Evolutionary conservation across 345 rosid genomes (phyloP).

Genomic region (Aquilaria malaccensis): DNA sequence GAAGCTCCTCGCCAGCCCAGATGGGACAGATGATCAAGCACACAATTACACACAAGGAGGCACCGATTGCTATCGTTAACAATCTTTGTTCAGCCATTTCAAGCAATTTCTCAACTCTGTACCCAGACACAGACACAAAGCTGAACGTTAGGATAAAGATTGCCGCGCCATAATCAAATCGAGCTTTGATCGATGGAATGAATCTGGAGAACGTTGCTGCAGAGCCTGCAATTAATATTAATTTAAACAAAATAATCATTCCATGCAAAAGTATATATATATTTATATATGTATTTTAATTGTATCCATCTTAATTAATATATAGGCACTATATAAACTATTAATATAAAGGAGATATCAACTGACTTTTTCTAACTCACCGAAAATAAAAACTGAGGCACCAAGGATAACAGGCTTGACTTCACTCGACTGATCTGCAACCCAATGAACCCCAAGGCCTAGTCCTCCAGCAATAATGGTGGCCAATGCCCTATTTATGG

Average conservation of each 20-base stretch:
- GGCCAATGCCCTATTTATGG: constrained; percentile 55
- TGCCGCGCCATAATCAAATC: constrained; percentile 67
- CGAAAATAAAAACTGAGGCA: constrained; percentile 51
- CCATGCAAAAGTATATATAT: background rate
- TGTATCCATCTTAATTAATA: background rate
- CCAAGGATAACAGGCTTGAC: constrained; percentile 53
- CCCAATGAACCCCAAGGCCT: constrained; percentile 58
- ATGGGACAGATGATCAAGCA: constrained; percentile 54
- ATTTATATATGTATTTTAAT: background rate
- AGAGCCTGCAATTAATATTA: constrained; percentile 36
- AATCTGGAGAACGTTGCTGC: constrained; percentile 71
- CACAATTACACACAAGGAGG: constrained; percentile 48
- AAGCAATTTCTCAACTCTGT: constrained; percentile 43
- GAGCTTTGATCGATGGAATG: constrained; percentile 58
- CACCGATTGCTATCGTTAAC: constrained; percentile 57
- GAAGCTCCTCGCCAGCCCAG: constrained; percentile 82
- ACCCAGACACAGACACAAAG: constrained; percentile 59
- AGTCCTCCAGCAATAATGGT: constrained; percentile 64
- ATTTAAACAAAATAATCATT: background rate
- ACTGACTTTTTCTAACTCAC: constrained; percentile 17
- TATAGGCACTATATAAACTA: background rate
- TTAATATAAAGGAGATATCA: background rate
- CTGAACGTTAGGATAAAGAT: constrained; percentile 84
- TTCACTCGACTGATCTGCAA: constrained; percentile 48
- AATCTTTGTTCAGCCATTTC: constrained; percentile 56